Percentiles rank a stretch among this genome's conserved stretches.
Conservation (phyloP, 495 filamentous ascomycete genomes). For the Jackrogersella minutella region DNA sequence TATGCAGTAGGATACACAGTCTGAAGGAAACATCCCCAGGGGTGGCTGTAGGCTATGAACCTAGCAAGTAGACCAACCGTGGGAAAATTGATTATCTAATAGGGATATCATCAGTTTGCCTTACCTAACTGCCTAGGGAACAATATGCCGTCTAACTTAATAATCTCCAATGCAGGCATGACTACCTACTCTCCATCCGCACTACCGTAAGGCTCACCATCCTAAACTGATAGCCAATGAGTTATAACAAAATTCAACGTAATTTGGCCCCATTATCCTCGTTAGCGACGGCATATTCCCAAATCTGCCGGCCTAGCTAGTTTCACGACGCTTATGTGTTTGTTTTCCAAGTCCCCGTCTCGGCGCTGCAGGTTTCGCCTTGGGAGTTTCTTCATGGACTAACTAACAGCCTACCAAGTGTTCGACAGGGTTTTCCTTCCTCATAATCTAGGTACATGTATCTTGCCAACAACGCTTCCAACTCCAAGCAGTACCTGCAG, state of each 20-base stretch:
- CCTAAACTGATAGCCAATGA: too few relatives aligned
- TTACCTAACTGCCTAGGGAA: too few relatives aligned
- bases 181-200: too few relatives aligned
- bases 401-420: not conserved
- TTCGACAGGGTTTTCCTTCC: not conserved
- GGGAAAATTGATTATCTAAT: not conserved
- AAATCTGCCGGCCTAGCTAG: conserved; percentile 11
- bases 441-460: not conserved
- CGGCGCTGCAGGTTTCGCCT: conserved; percentile 6
- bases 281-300: too few relatives aligned
- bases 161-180: too few relatives aligned
- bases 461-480: not conserved
- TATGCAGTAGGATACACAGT: too few relatives aligned
- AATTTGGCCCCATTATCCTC: too few relatives aligned
- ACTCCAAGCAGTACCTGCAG: conserved; percentile 1
- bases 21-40: not conserved
- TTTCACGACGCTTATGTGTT: conserved; percentile 5
- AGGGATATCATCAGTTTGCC: too few relatives aligned
- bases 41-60: not conserved
- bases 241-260: too few relatives aligned
- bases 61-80: not conserved
- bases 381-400: not conserved
- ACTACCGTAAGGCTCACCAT: too few relatives aligned
- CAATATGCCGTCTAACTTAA: too few relatives aligned
- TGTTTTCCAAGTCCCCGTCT: not conserved